Conservation (phyloP, 2,329 filamentous ascomycete genomes). For the Aspergillus luchuensis region DNA sequence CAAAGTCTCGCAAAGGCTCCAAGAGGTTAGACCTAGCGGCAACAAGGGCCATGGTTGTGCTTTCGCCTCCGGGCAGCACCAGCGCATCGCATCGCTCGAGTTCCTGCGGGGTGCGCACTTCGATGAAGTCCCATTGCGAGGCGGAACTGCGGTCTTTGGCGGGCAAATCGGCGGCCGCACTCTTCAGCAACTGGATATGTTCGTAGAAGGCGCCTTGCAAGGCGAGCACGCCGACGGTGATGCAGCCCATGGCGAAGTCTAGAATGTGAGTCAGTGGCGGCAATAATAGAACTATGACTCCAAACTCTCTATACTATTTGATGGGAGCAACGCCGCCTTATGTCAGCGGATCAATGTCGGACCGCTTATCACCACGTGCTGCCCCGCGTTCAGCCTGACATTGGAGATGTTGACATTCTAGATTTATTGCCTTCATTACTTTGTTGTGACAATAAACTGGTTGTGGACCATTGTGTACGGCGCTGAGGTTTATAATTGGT, state of each 20-base stretch:
- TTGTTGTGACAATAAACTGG: too few relatives aligned
- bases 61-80: conserved; percentile 91
- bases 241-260: conserved; percentile 29
- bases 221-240: conserved; percentile 67
- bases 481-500: too few relatives aligned
- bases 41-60: conserved; percentile 87
- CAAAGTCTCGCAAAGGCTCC: conserved; percentile 82
- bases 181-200: conserved; percentile 74
- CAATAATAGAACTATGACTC: neutral
- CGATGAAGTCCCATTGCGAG: conserved; percentile 63
- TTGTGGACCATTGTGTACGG: too few relatives aligned
- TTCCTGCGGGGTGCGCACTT: conserved; percentile 76
- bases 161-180: conserved; percentile 60
- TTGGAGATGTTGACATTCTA: neutral
- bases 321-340: neutral
- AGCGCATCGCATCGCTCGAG: conserved; percentile 76
- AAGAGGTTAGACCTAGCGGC: conserved; percentile 78
- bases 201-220: conserved; percentile 93
- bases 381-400: conserved; percentile 14
- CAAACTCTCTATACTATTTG: neutral
- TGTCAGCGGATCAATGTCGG: conserved; percentile 13
- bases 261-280: neutral
- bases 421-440: too few relatives aligned
- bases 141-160: conserved; percentile 20
- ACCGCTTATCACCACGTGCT: conserved; percentile 28